Conservation (phyloP, 805 yeast species). For the Pichia kluyveri region DNA sequence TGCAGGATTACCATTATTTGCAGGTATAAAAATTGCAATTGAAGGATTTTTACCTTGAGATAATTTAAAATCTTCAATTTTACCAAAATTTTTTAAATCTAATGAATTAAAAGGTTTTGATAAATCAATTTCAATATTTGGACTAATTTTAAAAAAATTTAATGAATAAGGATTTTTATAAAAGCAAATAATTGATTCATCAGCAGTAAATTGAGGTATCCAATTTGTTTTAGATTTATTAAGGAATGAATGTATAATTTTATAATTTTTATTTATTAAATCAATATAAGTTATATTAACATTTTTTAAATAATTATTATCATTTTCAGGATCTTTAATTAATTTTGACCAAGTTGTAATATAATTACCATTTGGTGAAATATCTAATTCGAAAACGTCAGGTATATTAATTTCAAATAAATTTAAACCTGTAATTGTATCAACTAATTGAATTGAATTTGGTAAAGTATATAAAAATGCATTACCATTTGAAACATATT, state of each 20-base stretch:
- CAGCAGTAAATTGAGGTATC: constrained; percentile 84
- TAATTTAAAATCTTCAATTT: constrained; percentile 41
- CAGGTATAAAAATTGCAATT: constrained; percentile 86
- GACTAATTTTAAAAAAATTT: constrained; percentile 51
- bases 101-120: constrained; percentile 50
- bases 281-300: constrained; percentile 63
- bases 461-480: constrained; percentile 70
- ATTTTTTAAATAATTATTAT: constrained; percentile 71
- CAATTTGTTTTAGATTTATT: constrained; percentile 83
- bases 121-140: constrained; percentile 24
- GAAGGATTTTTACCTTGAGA: constrained; percentile 89
- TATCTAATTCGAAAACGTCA: constrained; percentile 74
- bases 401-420: constrained; percentile 41
- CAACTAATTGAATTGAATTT: constrained; percentile 44
- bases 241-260: constrained; percentile 41
- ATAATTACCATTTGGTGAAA: constrained; percentile 82
- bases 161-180: constrained; percentile 43
- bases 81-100: constrained; percentile 44
- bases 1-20: constrained; percentile 82
- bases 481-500: constrained; percentile 60
- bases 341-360: constrained; percentile 90
- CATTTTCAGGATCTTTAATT: constrained; percentile 46
- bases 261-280: constrained; percentile 9
- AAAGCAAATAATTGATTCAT: constrained; percentile 65
- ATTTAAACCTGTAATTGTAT: constrained; percentile 42